Evolutionary conservation across 116 monocot species (phyloP).

Genomic region (Zostera marina): DNA sequence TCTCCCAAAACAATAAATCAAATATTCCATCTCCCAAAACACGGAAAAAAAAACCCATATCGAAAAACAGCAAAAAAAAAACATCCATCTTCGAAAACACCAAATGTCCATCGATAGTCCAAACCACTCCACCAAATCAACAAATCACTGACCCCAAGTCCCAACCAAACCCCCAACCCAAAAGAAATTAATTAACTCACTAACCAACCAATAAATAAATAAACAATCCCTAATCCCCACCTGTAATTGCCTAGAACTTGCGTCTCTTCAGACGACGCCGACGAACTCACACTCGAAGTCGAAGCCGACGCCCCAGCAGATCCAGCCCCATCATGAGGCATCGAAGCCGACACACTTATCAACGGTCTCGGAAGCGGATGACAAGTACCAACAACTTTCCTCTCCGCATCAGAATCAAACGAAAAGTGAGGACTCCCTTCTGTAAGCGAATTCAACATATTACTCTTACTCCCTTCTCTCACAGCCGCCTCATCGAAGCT

Average conservation of each 20-base stretch:
- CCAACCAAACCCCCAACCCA: not conserved
- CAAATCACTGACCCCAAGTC: too few species aligned
- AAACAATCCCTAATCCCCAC: slow-evolving; percentile 9
- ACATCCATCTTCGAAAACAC: too few species aligned
- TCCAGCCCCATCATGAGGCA: slow-evolving; percentile 9
- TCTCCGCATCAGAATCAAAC: slow-evolving; percentile 10
- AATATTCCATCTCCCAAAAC: too few species aligned
- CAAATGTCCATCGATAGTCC: too few species aligned
- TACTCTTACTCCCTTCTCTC: not conserved
- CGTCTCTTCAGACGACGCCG: slow-evolving; percentile 25
- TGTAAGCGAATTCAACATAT: not conserved
- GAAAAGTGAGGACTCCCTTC: slow-evolving; percentile 5
- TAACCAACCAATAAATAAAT: not conserved
- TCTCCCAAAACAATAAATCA: too few species aligned
- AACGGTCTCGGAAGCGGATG: slow-evolving; percentile 31
- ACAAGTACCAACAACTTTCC: not conserved
- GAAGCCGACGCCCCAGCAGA: slow-evolving; percentile 3
- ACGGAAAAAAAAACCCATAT: too few species aligned
- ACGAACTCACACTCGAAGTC: not conserved
- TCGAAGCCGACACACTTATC: slow-evolving; percentile 6
- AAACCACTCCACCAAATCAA: too few species aligned
- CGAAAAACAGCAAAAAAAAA: too few species aligned
- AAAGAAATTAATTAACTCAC: not conserved
- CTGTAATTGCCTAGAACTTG: slow-evolving; percentile 22
- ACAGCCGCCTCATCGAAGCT: slow-evolving; percentile 33